Base-by-base conservation (phyloP, 352 stramenopile species). In the Phytophthora pini region DNA sequence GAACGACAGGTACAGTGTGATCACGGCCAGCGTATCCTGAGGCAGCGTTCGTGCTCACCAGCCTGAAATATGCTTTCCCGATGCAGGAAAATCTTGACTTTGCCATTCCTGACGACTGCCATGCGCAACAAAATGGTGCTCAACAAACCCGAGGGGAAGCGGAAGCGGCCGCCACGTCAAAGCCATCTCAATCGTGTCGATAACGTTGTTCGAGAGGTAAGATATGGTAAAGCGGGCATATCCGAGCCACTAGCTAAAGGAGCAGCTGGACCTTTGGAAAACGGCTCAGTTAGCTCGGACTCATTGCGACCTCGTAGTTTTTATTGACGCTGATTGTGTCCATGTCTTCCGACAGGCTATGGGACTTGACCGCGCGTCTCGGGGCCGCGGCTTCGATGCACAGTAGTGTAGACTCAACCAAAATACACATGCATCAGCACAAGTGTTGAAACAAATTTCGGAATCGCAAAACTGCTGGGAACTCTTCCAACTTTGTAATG, bases 81-180 rank as follows among this genome's bases (percentile, higher is more conserved):
- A 3, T 56, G 47, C 43, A 88, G 81, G 50, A 90, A 90, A 74
- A 75, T 79, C 27, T 77, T 93, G 73, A 90, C 84, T 51, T 70
- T 93, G 41, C 84, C 84, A 47, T 90, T 91, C 73, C 65, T 93
- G 53, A 74, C 77, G 39, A 85, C 74, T 54, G 82, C 76, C 45
- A 84, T 89, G 67, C 74, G 79, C 46, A 90, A 65, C 54, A 87
- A 84, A 50, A 77, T 93, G 56, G 66, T 85, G 44, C 68, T 90
- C 26, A 91, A 85, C 75, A 90, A 91, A 70, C 79, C 82, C 34
- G 80, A 90, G 24, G 72, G 79, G 15, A 86, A 89, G 56, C 76
- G 79, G 24, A 89, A 85, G 53, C 77, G 75, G 1, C 80, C 82
- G 9, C 61, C 56, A 38, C 69, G 80, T 13, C 79, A 87, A 32